phyloP scores from a whole-genome alignment of 805 yeast species.

The Metschnikowia baotianmanensis region DNA sequence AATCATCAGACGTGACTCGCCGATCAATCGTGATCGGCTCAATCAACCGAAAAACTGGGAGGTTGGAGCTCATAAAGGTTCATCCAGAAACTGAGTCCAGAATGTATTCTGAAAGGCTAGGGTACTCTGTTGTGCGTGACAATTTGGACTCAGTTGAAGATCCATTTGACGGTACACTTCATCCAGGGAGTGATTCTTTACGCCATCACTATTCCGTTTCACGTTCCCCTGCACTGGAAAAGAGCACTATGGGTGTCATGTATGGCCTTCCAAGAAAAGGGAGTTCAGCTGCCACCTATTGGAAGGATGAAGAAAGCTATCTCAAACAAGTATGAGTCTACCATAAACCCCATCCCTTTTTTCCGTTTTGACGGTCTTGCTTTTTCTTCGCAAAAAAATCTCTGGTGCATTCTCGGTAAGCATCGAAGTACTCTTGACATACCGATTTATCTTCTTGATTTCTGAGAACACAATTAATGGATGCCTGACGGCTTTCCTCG shows the following conservation, averaged over 20 bases:
- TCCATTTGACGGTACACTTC: no score
- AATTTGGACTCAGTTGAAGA: no score
- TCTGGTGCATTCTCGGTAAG: constrained; percentile 76
- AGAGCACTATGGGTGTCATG: no score
- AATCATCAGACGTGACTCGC: not conserved
- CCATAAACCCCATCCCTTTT: constrained; percentile 46
- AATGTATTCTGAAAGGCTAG: not conserved
- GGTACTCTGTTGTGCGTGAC: no score
- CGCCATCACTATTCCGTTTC: no score
- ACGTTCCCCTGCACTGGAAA: no score
- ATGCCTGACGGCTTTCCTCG: constrained; percentile 83
- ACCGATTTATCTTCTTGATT: constrained; percentile 65
- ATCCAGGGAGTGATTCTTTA: no score
- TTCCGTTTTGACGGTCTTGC: constrained; percentile 36
- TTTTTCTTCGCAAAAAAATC: constrained; percentile 40
- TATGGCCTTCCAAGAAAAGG: constrained; percentile 1
- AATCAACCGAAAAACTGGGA: constrained; percentile 36
- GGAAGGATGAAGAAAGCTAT: not conserved
- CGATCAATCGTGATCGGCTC: constrained; percentile 31
- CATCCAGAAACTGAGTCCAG: constrained; percentile 26
- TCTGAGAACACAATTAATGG: constrained; percentile 76
- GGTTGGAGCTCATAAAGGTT: constrained; percentile 33
- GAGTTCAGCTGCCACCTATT: not conserved
- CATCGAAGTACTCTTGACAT: constrained; percentile 80
- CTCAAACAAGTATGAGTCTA: constrained; percentile 7